Evolutionary conservation across 2,329 filamentous ascomycete species (phyloP).

Genomic region (Rhynchosporium agropyri): DNA sequence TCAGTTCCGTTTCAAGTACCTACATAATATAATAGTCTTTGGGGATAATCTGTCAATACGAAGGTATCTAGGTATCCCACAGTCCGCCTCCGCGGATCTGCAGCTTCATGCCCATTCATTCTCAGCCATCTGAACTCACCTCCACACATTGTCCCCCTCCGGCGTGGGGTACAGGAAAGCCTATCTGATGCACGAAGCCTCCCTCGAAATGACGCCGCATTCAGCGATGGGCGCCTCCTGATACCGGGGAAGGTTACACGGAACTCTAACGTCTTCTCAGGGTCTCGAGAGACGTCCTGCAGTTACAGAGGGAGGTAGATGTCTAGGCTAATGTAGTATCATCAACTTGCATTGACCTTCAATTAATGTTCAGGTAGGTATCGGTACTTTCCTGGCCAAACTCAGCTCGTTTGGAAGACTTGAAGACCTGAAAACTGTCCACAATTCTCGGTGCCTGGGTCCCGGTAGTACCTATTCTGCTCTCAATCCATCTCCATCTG

Average conservation of each 20-base stretch:
- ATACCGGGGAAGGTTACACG: not conserved
- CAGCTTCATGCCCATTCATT: conserved; percentile 1
- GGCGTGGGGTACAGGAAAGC: conserved; percentile 7
- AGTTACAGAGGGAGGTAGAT: not conserved
- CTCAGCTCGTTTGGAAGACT: no score
- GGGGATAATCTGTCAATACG: no score
- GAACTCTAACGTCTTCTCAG: not conserved
- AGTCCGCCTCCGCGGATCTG: not conserved
- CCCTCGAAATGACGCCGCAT: conserved; percentile 4
- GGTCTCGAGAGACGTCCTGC: not conserved
- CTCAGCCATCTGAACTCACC: conserved; percentile 2
- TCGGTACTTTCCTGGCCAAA: not conserved
- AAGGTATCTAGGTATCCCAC: not conserved
- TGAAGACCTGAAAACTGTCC: not conserved
- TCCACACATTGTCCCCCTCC: conserved; percentile 2
- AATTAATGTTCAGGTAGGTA: not conserved
- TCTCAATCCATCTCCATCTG: no score
- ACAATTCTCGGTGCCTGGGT: conserved; percentile 7
- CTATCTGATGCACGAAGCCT: not conserved
- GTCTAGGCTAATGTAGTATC: not conserved
- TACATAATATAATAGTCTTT: not conserved
- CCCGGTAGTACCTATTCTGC: no score
- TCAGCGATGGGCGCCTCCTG: conserved; percentile 6
- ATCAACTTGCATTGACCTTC: not conserved
- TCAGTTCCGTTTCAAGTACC: not conserved